phyloP scores from a whole-genome alignment of 805 yeast species.

The Sungouiozyma intestinalis region DNA sequence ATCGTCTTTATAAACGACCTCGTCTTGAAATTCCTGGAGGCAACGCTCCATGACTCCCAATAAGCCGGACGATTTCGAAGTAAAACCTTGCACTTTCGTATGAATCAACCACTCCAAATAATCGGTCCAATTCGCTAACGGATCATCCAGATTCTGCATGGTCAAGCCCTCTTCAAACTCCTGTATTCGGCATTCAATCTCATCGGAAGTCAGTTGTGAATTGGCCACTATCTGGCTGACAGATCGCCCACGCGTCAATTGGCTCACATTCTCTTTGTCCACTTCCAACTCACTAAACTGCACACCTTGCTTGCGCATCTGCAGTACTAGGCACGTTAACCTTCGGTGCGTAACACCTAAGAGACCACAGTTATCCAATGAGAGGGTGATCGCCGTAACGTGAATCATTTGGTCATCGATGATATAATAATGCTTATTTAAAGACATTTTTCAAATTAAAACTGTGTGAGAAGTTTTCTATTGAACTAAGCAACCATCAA shows the following conservation, averaged over 20 bases:
- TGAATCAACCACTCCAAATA: slow-evolving; percentile 62
- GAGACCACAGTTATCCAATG: too few species aligned
- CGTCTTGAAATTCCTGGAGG: slow-evolving; percentile 56
- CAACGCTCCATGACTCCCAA: slow-evolving; percentile 58
- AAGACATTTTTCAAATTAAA: not conserved
- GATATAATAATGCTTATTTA: not conserved
- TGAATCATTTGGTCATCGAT: too few species aligned
- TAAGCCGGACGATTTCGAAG: slow-evolving; percentile 53
- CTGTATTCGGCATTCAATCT: slow-evolving; percentile 3
- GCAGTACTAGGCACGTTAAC: too few species aligned
- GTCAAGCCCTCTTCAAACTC: slow-evolving; percentile 27
- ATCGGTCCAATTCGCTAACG: slow-evolving; percentile 58
- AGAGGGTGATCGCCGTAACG: too few species aligned
- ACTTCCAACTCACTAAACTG: slow-evolving; percentile 40
- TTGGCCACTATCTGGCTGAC: slow-evolving; percentile 41
- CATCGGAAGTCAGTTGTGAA: slow-evolving; percentile 5
- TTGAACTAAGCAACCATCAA: too few species aligned
- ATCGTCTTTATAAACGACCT: slow-evolving; percentile 62
- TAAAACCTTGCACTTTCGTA: slow-evolving; percentile 52
- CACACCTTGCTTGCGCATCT: not conserved
- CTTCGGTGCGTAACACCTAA: too few species aligned
- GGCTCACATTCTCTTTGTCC: slow-evolving; percentile 70
- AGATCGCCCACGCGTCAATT: slow-evolving; percentile 58
- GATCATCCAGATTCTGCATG: slow-evolving; percentile 64
- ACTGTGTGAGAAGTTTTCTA: too few species aligned